Base-by-base conservation (phyloP, 1,284 basidiomycete genomes). In the Tylopilus orsonianus region DNA sequence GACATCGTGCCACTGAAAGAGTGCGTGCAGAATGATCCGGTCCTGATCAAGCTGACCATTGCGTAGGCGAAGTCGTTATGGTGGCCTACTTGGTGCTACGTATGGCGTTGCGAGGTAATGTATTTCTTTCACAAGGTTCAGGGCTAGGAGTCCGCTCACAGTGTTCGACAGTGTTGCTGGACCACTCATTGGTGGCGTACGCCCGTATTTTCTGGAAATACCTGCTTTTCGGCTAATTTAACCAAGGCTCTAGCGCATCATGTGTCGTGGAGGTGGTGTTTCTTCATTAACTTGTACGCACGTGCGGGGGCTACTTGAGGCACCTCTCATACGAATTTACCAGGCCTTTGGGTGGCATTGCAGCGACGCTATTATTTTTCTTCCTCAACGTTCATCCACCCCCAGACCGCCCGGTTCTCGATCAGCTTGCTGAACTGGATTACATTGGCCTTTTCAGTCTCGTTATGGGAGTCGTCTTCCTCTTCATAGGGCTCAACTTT, bases 401-500 rank as follows among this genome's bases (percentile, higher is more conserved):
- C 54, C 69, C 79, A 36, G 77, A 79, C 12, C 74, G 78, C 52
- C 71, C 81, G 0, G 62, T 87, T 41, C 71, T 68, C 18, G 67
- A 88, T 53, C 84, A 90, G 57, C 60, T 79, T n/a, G 56, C 65
- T 13, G 80, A 87, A 44, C 90, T 93, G 55, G 91, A 94, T 66
- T 90, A 90, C 53, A 26, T 84, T 32, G 91, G 91, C 2, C 74
- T 92, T 8, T 53, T 77, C 18, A 71, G 92, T 33, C 75, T 96
- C 44, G 80, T 94, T 43, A 68, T 71, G 5, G 87, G 88, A 0
- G 79, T 91, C 8, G 77, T 91, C 6, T 83, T 85, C 47, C 64
- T 96, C 10, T 75, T 96, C n/a, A 71, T 96, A 19, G 93, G 93
- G 0, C 90, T 97, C 67, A 88, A 85, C 65, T 80, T 78, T 53